These are phyloP conservation scores for Pichia sp. DNA, from an alignment of 1,139 yeast species.

Conservation along the genomic window DNA sequence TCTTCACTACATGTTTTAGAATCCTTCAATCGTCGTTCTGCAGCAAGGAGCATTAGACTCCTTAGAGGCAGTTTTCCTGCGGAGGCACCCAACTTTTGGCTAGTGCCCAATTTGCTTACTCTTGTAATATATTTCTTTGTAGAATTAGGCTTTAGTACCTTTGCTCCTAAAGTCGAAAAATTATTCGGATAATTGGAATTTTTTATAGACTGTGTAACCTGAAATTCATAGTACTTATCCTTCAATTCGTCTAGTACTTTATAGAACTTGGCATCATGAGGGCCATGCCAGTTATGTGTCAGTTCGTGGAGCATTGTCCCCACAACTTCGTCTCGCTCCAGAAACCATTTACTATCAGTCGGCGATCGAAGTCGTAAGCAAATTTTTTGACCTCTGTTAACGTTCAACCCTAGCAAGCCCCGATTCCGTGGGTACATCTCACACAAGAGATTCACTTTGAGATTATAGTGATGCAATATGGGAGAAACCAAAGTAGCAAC, in stretches of 20 bases:
- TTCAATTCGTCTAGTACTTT: conserved; percentile 57
- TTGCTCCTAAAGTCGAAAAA: conserved; percentile 3
- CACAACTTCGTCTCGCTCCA: conserved; percentile 62
- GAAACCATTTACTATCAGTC: conserved; percentile 51
- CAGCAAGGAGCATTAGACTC: conserved; percentile 59
- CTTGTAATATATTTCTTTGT: conserved; percentile 7
- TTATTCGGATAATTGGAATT: conserved; percentile 9
- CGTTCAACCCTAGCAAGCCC: conserved; percentile 72
- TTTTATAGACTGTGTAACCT: conserved; percentile 38
- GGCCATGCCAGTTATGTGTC: conserved; percentile 73
- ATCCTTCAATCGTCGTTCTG: conserved; percentile 58
- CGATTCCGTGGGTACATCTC: conserved; percentile 79
- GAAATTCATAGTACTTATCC: conserved; percentile 52
- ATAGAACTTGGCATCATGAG: conserved; percentile 76
- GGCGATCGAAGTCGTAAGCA: conserved; percentile 66
- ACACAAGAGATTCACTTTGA: conserved; percentile 63
- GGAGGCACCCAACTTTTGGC: conserved; percentile 18
- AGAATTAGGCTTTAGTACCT: not conserved
- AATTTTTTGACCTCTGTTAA: conserved; percentile 77
- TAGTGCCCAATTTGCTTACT: conserved; percentile 24
- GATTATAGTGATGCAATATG: conserved; percentile 61
- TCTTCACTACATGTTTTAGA: conserved; percentile 47
- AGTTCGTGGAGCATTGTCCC: conserved; percentile 90
- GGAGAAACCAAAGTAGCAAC: conserved; percentile 67
- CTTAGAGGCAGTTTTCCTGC: conserved; percentile 23